These are phyloP conservation scores for Xylaria sp. DNA, from an alignment of 2,329 filamentous ascomycete species.

Conservation along the genomic window DNA sequence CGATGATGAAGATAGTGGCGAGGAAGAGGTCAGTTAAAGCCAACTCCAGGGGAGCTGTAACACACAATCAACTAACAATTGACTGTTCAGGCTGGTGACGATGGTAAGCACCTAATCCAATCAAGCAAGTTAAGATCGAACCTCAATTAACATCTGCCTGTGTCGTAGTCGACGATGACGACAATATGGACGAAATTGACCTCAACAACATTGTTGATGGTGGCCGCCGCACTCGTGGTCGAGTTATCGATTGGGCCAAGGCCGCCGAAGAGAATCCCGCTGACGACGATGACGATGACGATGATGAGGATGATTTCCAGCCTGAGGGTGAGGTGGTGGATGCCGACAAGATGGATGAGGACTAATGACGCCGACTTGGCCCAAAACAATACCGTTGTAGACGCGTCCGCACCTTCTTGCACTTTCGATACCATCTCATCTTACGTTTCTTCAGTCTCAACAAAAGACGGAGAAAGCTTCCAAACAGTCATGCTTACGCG, in stretches of 20 bases:
- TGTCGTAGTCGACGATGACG: slow-evolving; percentile 72
- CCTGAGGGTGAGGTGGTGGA: slow-evolving; percentile 64
- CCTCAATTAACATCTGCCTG: slow-evolving; percentile 24
- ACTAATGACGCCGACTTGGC: slow-evolving; percentile 34
- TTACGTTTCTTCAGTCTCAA: slow-evolving; percentile 1
- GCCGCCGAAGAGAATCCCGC: slow-evolving; percentile 81
- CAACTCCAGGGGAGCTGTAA: slow-evolving; percentile 26
- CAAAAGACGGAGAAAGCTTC: slow-evolving; percentile 12
- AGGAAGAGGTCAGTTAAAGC: slow-evolving; percentile 61
- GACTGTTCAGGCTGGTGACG: slow-evolving; percentile 37
- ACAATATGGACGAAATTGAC: slow-evolving; percentile 92
- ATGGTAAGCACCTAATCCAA: slow-evolving; percentile 41
- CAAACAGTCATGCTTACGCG: slow-evolving; percentile 14
- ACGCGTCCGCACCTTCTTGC: not conserved
- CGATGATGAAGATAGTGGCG: slow-evolving; percentile 75
- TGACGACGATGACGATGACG: slow-evolving; percentile 78
- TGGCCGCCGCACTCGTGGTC: slow-evolving; percentile 87
- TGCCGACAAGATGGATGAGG: slow-evolving; percentile 77
- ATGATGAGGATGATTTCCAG: slow-evolving; percentile 77
- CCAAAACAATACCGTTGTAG: slow-evolving; percentile 1
- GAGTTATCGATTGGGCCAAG: slow-evolving; percentile 92
- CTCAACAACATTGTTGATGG: slow-evolving; percentile 83
- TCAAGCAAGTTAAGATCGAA: not conserved
- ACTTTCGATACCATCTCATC: slow-evolving; percentile 4
- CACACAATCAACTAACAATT: slow-evolving; percentile 37